Base-by-base conservation (phyloP, 2,329 filamentous ascomycete genomes). In the Cytospora leucostoma region DNA sequence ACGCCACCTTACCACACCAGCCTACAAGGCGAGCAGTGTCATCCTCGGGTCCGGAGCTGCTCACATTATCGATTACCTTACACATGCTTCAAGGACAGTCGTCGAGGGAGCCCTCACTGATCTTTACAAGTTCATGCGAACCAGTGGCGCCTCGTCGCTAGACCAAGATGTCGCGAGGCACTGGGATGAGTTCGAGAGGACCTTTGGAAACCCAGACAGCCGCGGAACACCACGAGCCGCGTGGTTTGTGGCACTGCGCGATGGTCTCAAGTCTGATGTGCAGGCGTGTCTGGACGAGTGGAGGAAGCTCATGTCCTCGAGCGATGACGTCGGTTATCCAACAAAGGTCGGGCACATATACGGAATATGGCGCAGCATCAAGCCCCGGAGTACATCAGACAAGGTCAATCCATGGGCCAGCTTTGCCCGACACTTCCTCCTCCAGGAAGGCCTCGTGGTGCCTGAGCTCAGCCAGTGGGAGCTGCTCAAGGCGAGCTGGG, bases 61-160 rank as follows among this genome's bases (percentile, higher is more conserved):
- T 0, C 84, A 90, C 61, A 83, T 91, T 4, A 79, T 90, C 5
- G 89, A 92, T 70, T 79, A 81, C 47, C 75, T 92, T 11, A 86
- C 83, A 66, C 88, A 85, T 27, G 76, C 86, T 1, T 81, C 85
- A 0, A 72, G 80, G 8, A 72, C 74, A 0, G 71, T 73, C 0
- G 76, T 85, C 7, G 71, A 77, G 0, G 53, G 61, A 1, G 77
- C 77, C 19, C 68, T 82, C 4, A 65, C 64, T 2, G 70, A 70
- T 0, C 73, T 85, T 10, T 57, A 74, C 10, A 37, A 69, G 0
- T 64, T 64, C 11, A 21, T 64, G 47, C 1, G 8, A 2, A 3
- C n/a, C 4, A 64, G 57, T 32, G 47, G 47, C 6, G 61, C 64
- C 19, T 40, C 57, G 6, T 57, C 49, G 19, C 53, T 52, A 12